Conservation (phyloP, 148 eudicot genomes). For the Chenopodium berlandieri region DNA sequence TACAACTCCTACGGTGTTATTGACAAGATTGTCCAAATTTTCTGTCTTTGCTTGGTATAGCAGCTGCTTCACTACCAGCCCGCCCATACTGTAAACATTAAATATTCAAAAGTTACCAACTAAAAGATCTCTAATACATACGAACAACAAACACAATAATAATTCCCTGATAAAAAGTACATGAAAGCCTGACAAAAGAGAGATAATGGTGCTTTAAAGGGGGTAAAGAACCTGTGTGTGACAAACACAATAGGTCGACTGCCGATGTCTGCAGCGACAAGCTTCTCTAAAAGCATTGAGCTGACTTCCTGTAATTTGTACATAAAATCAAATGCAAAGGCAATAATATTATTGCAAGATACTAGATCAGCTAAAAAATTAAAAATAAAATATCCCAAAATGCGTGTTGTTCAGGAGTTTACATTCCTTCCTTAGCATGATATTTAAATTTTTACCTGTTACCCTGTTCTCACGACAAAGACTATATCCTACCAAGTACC, state of each 20-base stretch:
- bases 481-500: too few species aligned
- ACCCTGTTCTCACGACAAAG: too few species aligned
- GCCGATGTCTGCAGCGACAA: slow-evolving; percentile 93
- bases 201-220: background rate
- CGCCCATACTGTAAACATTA: slow-evolving; percentile 84
- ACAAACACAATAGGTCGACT: slow-evolving; percentile 86
- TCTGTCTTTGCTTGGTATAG: slow-evolving; percentile 77
- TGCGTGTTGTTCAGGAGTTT: too few species aligned
- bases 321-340: background rate
- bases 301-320: slow-evolving; percentile 77
- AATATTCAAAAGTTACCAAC: slow-evolving; percentile 13
- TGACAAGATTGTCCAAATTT: slow-evolving; percentile 60
- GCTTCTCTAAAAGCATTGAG: slow-evolving; percentile 86
- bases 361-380: background rate
- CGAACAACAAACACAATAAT: background rate
- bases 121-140: slow-evolving; percentile 8
- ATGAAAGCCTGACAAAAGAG: background rate
- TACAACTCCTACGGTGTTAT: slow-evolving; percentile 85
- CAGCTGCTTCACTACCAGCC: slow-evolving; percentile 97
- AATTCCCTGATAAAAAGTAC: background rate
- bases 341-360: background rate
- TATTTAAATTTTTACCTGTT: too few species aligned
- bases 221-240: slow-evolving; percentile 69
- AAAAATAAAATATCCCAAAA: too few species aligned
- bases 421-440: too few species aligned